Conservation (phyloP, 495 filamentous ascomycete genomes). For the Neurospora sp. region DNA sequence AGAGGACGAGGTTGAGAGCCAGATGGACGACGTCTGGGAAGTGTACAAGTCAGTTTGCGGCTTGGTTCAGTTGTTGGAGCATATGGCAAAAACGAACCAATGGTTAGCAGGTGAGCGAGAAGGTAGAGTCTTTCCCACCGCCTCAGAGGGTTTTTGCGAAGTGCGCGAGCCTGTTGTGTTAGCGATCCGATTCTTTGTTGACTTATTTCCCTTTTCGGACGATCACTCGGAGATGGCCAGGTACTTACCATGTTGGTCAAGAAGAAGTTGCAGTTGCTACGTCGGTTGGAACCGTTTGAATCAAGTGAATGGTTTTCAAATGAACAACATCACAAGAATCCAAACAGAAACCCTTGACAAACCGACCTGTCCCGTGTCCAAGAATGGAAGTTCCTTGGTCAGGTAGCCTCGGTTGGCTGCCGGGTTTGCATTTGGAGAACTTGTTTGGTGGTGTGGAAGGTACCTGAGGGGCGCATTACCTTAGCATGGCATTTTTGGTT, state of each 20-base stretch:
- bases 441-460: background rate
- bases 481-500: background rate
- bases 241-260: background rate
- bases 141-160: background rate
- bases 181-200: background rate
- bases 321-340: background rate
- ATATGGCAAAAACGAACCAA: background rate
- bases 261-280: background rate
- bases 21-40: slow-evolving; percentile 5
- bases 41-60: background rate
- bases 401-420: background rate
- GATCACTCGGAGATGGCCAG: background rate
- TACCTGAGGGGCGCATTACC: background rate
- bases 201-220: background rate
- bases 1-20: slow-evolving; percentile 12
- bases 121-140: background rate
- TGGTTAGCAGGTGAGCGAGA: background rate
- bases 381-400: background rate
- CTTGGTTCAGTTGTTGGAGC: background rate
- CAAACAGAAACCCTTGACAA: background rate
- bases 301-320: background rate
- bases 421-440: background rate
- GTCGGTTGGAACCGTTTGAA: background rate
- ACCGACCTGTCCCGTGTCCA: background rate
- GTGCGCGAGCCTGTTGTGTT: background rate